Percentiles rank a stretch among this genome's conserved stretches.
Conservation (phyloP, 192 early-diverging fungal species). For the Phlyctochytrium arcticum region DNA sequence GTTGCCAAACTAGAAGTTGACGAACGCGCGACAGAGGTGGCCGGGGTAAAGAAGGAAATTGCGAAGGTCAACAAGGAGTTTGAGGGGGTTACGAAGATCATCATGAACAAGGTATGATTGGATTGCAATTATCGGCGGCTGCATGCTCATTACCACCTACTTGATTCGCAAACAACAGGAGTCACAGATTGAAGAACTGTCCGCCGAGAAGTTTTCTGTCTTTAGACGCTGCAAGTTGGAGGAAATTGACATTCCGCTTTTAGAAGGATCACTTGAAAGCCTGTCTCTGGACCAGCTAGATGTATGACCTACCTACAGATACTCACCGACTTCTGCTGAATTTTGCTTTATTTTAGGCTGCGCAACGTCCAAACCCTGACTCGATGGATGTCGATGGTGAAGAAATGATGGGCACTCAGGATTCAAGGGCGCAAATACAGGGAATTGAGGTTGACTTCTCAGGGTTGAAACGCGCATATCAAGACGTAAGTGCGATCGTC, state of each 20-base stretch:
- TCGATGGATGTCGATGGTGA: slow-evolving; percentile 29
- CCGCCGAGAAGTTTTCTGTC: slow-evolving; percentile 72
- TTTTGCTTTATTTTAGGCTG: neutral
- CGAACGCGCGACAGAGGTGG: slow-evolving; percentile 52
- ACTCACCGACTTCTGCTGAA: neutral
- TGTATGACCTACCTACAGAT: slow-evolving; percentile 19
- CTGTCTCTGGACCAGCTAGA: slow-evolving; percentile 42
- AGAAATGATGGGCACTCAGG: too few species aligned
- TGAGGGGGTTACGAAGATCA: slow-evolving; percentile 60
- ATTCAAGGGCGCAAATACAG: slow-evolving; percentile 19
- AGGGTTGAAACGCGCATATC: slow-evolving; percentile 46
- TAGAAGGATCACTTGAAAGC: slow-evolving; percentile 69
- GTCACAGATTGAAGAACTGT: slow-evolving; percentile 73
- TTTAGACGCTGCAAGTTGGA: slow-evolving; percentile 90
- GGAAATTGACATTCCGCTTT: slow-evolving; percentile 84
- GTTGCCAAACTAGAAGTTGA: slow-evolving; percentile 49
- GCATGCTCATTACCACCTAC: neutral
- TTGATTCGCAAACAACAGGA: slow-evolving; percentile 34
- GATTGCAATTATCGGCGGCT: slow-evolving; percentile 10
- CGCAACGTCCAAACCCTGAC: slow-evolving; percentile 5
- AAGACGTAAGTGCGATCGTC: slow-evolving; percentile 27
- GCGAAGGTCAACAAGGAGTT: slow-evolving; percentile 59
- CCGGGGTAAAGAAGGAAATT: slow-evolving; percentile 52
- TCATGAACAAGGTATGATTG: slow-evolving; percentile 40
- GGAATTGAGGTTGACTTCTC: slow-evolving; percentile 61